These are phyloP conservation scores for Lachancea mirantina DNA, from an alignment of 805 yeast genomes.

Conservation along the genomic window DNA sequence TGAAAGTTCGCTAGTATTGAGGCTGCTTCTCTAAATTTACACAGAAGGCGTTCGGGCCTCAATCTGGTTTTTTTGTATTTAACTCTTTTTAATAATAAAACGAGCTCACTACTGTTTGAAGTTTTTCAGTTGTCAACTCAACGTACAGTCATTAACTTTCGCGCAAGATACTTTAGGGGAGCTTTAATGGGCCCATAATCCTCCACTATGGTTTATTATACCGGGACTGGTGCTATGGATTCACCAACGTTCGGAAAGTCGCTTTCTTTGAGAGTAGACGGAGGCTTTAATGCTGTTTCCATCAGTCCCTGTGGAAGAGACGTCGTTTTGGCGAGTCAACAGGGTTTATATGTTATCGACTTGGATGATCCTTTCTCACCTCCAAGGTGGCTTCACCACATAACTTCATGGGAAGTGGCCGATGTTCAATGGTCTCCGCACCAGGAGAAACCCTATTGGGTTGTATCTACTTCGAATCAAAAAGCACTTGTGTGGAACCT, in stretches of 20 bases:
- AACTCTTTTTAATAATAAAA: too few relatives aligned
- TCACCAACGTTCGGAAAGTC: conserved; percentile 73
- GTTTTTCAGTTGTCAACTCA: too few relatives aligned
- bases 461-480: conserved; percentile 89
- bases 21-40: too few relatives aligned
- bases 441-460: conserved; percentile 76
- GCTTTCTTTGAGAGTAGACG: conserved; percentile 79
- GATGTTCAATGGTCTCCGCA: conserved; percentile 99
- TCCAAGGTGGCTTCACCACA: conserved; percentile 88
- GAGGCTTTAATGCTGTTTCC: conserved; percentile 86
- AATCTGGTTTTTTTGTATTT: too few relatives aligned
- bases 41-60: too few relatives aligned
- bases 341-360: conserved; percentile 86
- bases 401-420: conserved; percentile 96
- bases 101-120: conserved; percentile 1
- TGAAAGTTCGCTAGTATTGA: too few relatives aligned
- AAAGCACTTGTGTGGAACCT: conserved; percentile 94
- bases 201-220: conserved; percentile 8
- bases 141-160: too few relatives aligned
- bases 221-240: conserved; percentile 29
- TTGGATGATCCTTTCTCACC: conserved; percentile 92
- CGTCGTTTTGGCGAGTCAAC: conserved; percentile 75
- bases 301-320: conserved; percentile 87
- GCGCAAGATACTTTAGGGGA: too few relatives aligned
- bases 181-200: neutral